Base-by-base conservation (phyloP, 2,329 filamentous ascomycete species). In the Emergomyces pasteurianus region DNA sequence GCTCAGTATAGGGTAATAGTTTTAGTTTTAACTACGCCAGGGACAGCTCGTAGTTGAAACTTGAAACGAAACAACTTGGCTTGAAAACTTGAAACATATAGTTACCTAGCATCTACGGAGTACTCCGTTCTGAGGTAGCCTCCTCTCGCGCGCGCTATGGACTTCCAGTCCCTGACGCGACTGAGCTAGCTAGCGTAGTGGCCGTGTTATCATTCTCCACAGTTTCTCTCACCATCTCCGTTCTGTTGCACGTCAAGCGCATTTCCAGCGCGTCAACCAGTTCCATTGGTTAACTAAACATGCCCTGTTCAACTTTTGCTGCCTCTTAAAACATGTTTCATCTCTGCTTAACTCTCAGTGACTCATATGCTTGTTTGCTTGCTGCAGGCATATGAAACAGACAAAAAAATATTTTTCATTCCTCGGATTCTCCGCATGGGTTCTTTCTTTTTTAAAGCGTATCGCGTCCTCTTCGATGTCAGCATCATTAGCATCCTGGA, bases 251-350 rank as follows among this genome's bases (percentile, higher is more conserved):
- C 34, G 34, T 40, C 12, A 23, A 7, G 2, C 21, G 31, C n/a
- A 16, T 26, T 55, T 28, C 53, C 34, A 38, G 34, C 34, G 34
- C 53, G 34, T 55, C 21, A 16, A 5, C 31, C 18, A 18, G 36
- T 42, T 57, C 38, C 3, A 57, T 57, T 57, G 54, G 54, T 38
- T 31, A n/a, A 31, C 31, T 31, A 31, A 36, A 4, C 38, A n/a
- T 14, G 10, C 59, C 42, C 3, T 50, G 21, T 12, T 54, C 38
- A 31, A 31, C 14, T 18, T 7, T 26, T 31, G 5, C 31, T 7
- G 3, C 31, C 31, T 31, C 31, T 3, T 28, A 46, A 60, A 62
- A 60, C 53, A 54, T 58, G 61, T 62, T 62, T 62, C 61, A 60
- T 58, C 58, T 23, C 31, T 58, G 36, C 14, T 43, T 12, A 18